These are phyloP conservation scores for Salvia miltiorrhiza DNA, from an alignment of 257 asterid species.

Conservation along the genomic window DNA sequence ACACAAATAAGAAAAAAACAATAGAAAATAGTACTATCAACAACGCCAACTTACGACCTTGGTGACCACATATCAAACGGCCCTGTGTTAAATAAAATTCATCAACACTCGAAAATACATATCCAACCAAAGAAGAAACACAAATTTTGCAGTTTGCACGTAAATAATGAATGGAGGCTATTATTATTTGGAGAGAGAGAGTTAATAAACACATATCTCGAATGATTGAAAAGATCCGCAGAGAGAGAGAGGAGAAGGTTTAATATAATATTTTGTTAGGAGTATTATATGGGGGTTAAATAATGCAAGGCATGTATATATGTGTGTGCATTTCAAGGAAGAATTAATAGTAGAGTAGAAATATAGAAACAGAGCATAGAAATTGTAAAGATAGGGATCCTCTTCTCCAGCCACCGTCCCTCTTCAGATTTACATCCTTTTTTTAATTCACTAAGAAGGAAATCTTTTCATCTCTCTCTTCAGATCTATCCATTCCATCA, in stretches of 20 bases:
- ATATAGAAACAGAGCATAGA: neutral
- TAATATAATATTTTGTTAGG: neutral
- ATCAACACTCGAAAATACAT: too few species aligned
- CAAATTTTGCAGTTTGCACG: too few species aligned
- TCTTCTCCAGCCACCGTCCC: neutral
- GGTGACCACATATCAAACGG: too few species aligned
- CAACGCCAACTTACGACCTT: too few species aligned
- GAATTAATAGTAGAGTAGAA: neutral
- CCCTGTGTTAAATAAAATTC: too few species aligned
- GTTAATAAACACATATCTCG: too few species aligned
- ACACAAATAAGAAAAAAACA: too few species aligned
- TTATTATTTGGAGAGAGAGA: too few species aligned
- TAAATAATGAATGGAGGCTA: neutral
- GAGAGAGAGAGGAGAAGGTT: neutral
- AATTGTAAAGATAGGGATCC: constrained; percentile 10
- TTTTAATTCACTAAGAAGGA: neutral
- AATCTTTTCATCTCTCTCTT: neutral
- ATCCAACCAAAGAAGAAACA: too few species aligned
- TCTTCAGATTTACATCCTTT: constrained; percentile 7
- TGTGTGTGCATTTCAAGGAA: neutral
- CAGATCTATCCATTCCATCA: neutral
- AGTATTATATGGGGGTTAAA: neutral
- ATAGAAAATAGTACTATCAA: too few species aligned
- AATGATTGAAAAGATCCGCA: neutral
- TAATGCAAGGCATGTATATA: neutral